phyloP scores from a whole-genome alignment of 345 rosid genomes.

The Clarkia xantiana region DNA sequence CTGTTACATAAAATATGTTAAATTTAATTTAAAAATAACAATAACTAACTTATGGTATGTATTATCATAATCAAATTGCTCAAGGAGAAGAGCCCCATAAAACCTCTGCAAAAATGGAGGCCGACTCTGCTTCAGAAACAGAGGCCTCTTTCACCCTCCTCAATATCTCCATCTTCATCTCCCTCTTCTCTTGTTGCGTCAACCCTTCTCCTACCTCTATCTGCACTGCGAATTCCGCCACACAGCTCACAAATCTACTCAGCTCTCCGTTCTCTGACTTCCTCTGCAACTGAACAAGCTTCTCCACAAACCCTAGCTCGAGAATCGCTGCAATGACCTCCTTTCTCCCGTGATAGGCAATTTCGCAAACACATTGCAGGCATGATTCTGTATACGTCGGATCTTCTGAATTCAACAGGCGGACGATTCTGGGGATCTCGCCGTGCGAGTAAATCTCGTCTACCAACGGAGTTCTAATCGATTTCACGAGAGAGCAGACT shows the following conservation, averaged over 20 bases:
- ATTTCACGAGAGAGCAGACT: slow-evolving; percentile 20
- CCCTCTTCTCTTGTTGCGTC: slow-evolving; percentile 20
- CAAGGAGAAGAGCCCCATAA: slow-evolving; percentile 41
- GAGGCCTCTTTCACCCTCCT: slow-evolving; percentile 25
- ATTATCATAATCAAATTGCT: not conserved
- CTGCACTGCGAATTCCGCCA: slow-evolving; percentile 32
- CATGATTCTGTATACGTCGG: slow-evolving; percentile 12
- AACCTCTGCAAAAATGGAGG: slow-evolving; percentile 31
- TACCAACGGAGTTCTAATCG: slow-evolving; percentile 30
- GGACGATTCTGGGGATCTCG: slow-evolving; percentile 23
- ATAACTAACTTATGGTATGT: no score
- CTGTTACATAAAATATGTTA: no score
- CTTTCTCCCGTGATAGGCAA: slow-evolving; percentile 32
- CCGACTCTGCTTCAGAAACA: slow-evolving; percentile 34
- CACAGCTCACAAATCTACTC: slow-evolving; percentile 22
- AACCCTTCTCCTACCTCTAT: slow-evolving; percentile 42
- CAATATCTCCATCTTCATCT: slow-evolving; percentile 29
- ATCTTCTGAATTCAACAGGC: slow-evolving; percentile 18
- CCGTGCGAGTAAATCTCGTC: slow-evolving; percentile 36
- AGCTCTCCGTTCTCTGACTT: not conserved
- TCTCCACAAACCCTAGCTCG: slow-evolving; percentile 22
- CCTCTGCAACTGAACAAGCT: slow-evolving; percentile 34
- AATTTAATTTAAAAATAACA: no score
- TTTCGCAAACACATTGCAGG: slow-evolving; percentile 26
- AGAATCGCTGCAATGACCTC: slow-evolving; percentile 39